Evolutionary conservation across 345 rosid genomes (phyloP), one percentile per base, ranked within the genome.

Genomic region (Acer negundo): DNA sequence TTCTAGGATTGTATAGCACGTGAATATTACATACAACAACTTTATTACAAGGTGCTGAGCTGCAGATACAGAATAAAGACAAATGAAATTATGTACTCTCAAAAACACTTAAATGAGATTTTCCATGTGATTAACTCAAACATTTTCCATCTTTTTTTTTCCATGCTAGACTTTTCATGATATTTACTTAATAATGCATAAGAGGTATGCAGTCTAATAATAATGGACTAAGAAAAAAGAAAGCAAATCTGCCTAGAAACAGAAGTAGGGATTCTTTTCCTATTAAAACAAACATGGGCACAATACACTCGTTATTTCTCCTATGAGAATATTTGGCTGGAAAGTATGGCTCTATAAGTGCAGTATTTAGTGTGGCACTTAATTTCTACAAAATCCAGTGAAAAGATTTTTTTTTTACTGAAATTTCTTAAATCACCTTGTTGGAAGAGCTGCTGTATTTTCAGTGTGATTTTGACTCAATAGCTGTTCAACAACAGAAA

Each of bases 1-100:
- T 87, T 87, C 51, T 94, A 62, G 99, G 99, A 88, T 95, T 95
- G 91, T 86, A 95, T 62, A 94, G 93, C 75, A 93, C 99, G 22
- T 95, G 99, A 80, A 93, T 91, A 86, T 93, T 95, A 80, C 98
- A 95, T 65, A 94, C 35, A 69, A 90, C 92, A 69, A 95, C 93
- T 80, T 85, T 90, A 70, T 72, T 79, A 59, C 88, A 77, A 80
- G 80, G 75, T 31, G 77, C 56, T 24, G 87, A 79, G 79, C 97
- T 94, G 93, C 87, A 85, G 61, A 77, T 28, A 72, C 62, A 77
- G 63, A 80, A 11, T 62, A 15, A 24, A 38, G 15, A 65, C 49
- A 47, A 64, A 26, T 28, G 16, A 49, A 64, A 63, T 64, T 20
- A 51, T 31, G 55, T 62, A 35, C 28, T 26, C 55, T 16, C 40